Evolutionary conservation across 2,329 filamentous ascomycete genomes (phyloP).

Genomic region (Pseudogymnoascus sp.): DNA sequence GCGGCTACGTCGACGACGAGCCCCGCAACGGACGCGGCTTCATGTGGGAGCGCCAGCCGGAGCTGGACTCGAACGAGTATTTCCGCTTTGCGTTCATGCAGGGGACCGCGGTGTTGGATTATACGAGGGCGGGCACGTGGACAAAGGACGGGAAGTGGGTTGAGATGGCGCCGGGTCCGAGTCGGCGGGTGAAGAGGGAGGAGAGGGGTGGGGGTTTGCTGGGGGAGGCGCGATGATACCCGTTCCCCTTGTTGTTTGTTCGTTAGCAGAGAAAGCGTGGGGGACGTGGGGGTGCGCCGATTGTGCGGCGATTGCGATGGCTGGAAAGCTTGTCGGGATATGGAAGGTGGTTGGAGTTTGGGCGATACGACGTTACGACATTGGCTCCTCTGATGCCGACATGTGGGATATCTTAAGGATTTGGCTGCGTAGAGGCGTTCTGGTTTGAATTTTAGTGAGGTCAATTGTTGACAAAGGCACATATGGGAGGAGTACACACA

Average conservation of each 20-base stretch:
- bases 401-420: neutral
- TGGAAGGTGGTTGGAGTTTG: neutral
- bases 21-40: slow-evolving; percentile 32
- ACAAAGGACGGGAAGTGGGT: slow-evolving; percentile 56
- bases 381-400: slow-evolving; percentile 3
- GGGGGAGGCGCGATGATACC: neutral
- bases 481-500: neutral
- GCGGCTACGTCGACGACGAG: slow-evolving; percentile 58
- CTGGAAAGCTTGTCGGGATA: neutral
- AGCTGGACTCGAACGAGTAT: slow-evolving; percentile 53
- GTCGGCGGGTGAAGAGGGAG: slow-evolving; percentile 4
- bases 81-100: slow-evolving; percentile 71
- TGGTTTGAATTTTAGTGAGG: neutral
- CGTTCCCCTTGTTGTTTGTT: neutral
- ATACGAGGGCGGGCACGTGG: slow-evolving; percentile 71
- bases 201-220: neutral
- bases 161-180: slow-evolving; percentile 40
- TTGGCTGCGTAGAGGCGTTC: neutral
- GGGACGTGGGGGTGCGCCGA: neutral
- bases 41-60: slow-evolving; percentile 49
- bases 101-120: slow-evolving; percentile 59
- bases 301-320: neutral
- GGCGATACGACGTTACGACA: slow-evolving; percentile 4
- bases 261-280: neutral
- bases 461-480: neutral